Evolutionary conservation across 2,329 filamentous ascomycete genomes (phyloP).

Genomic region (Aulographum hederae): DNA sequence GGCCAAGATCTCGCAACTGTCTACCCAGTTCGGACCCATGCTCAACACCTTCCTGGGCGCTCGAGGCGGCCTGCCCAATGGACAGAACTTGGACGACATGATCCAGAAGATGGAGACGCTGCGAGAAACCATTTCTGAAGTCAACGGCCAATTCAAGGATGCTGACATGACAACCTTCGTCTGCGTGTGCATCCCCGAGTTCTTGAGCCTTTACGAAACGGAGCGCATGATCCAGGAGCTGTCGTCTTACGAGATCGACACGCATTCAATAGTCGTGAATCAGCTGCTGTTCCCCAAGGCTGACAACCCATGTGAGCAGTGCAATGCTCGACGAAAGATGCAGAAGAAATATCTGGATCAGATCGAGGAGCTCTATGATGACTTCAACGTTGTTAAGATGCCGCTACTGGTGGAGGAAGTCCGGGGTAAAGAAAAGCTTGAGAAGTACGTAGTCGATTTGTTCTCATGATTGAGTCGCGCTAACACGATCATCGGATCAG

Average conservation of each 20-base stretch:
- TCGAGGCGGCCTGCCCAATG: conserved; percentile 62
- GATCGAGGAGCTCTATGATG: conserved; percentile 95
- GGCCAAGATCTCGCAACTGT: conserved; percentile 90
- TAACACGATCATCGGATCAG: conserved; percentile 7
- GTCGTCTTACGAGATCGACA: conserved; percentile 83
- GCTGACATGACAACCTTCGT: conserved; percentile 91
- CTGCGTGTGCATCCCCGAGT: conserved; percentile 96
- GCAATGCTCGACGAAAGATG: conserved; percentile 89
- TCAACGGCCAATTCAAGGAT: conserved; percentile 97
- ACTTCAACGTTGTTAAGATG: conserved; percentile 99
- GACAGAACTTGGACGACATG: conserved; percentile 83
- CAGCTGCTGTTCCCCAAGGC: conserved; percentile 85
- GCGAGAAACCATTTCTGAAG: conserved; percentile 81
- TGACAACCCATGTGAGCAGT: conserved; percentile 80
- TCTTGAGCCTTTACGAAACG: conserved; percentile 91
- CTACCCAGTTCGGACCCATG: conserved; percentile 86
- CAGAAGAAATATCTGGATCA: conserved; percentile 98
- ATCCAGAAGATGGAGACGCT: conserved; percentile 88
- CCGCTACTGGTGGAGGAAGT: conserved; percentile 91
- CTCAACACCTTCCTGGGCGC: conserved; percentile 81
- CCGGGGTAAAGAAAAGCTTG: conserved; percentile 80
- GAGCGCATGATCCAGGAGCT: conserved; percentile 99
- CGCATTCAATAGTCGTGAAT: conserved; percentile 94
- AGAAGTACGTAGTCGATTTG: conserved; percentile 39
- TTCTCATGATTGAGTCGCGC: not conserved